Conservation (phyloP, 1,284 basidiomycete species). For the Lentinus polychrous region DNA sequence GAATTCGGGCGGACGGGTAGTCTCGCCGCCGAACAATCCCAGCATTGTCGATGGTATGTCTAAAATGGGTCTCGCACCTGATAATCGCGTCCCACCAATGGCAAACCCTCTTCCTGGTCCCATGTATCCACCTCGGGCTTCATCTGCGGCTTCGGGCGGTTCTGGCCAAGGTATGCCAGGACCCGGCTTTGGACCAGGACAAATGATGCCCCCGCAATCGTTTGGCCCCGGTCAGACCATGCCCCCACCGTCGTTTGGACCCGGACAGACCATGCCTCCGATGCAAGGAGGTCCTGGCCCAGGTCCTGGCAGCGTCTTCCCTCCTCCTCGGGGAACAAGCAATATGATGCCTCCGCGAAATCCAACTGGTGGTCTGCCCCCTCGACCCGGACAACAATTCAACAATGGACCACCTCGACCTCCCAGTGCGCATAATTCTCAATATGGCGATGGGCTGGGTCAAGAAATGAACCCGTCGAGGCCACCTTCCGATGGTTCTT, state of each 20-base stretch:
- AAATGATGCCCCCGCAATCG: conserved; percentile 10
- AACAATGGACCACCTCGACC: conserved; percentile 6
- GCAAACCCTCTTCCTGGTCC: conserved; percentile 1
- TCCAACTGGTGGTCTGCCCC: conserved; percentile 7
- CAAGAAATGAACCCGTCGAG: conserved; percentile 13
- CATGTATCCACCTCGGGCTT: conserved; percentile 16
- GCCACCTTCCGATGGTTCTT: conserved; percentile 34
- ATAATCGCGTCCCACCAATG: conserved; percentile 7
- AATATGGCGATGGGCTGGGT: neutral
- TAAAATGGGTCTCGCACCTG: conserved; percentile 12
- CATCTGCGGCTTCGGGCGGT: conserved; percentile 13
- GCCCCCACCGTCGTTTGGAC: conserved; percentile 18
- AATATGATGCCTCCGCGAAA: conserved; percentile 10
- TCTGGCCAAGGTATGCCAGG: conserved; percentile 10
- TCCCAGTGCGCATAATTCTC: conserved; percentile 2
- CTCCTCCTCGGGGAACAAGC: conserved; percentile 38
- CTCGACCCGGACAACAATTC: conserved; percentile 9
- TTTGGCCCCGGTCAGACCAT: conserved; percentile 24
- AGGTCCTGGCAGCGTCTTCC: conserved; percentile 25
- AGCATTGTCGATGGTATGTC: conserved; percentile 21
- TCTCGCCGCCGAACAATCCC: conserved; percentile 15
- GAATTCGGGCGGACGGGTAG: conserved; percentile 5
- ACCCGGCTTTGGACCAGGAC: conserved; percentile 6
- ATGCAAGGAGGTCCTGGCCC: conserved; percentile 10
- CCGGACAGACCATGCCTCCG: conserved; percentile 20